These are phyloP conservation scores for Backusella sp. DNA, from an alignment of 192 early-diverging fungal species.

Conservation along the genomic window DNA sequence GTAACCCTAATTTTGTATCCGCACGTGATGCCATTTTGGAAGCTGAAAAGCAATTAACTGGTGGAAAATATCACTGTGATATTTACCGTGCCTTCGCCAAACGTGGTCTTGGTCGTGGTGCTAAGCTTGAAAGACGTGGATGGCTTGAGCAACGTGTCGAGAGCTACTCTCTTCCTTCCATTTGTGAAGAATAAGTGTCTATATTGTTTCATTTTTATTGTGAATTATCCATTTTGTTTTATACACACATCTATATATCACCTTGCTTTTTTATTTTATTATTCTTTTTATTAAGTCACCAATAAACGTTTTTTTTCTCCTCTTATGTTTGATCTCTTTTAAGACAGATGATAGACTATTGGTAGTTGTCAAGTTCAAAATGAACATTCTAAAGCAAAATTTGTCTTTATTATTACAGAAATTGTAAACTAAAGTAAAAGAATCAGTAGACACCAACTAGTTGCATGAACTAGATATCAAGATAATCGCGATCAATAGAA, in stretches of 20 bases:
- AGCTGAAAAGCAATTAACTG: conserved; percentile 62
- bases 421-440: too few relatives aligned
- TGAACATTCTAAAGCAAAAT: too few relatives aligned
- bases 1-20: conserved; percentile 68
- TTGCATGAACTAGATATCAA: too few relatives aligned
- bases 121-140: conserved; percentile 45
- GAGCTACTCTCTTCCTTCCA: conserved; percentile 25
- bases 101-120: conserved; percentile 81
- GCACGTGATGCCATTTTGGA: conserved; percentile 73
- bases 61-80: conserved; percentile 66
- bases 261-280: background rate
- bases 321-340: background rate
- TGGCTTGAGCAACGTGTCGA: conserved; percentile 35
- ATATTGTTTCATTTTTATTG: conserved; percentile 7
- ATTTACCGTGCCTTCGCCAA: conserved; percentile 84
- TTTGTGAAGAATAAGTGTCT: conserved; percentile 12
- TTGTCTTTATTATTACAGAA: too few relatives aligned
- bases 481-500: too few relatives aligned
- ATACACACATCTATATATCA: background rate
- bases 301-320: background rate
- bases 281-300: background rate
- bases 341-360: too few relatives aligned
- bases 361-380: too few relatives aligned
- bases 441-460: too few relatives aligned
- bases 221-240: conserved; percentile 10